Evolutionary conservation across 306 rosid species (phyloP).

Genomic region (Gastrolobium villosum): DNA sequence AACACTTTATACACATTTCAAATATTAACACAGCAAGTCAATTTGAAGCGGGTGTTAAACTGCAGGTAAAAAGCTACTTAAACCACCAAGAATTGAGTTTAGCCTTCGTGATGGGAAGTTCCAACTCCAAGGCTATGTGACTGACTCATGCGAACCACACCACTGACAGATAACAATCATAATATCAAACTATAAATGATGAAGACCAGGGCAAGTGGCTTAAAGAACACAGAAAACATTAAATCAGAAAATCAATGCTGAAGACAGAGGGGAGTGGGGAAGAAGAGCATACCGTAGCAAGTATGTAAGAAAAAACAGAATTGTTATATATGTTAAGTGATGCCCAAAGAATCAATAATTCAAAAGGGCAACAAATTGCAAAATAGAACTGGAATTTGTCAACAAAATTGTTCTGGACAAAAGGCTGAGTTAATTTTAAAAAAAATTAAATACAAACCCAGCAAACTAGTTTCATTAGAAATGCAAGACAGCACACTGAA

Average conservation of each 20-base stretch:
- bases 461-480: not conserved
- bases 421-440: not conserved
- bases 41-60: not conserved
- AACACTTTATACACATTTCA: not conserved
- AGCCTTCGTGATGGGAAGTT: conserved; percentile 12
- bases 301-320: not conserved
- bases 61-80: not conserved
- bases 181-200: not conserved
- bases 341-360: not conserved
- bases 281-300: not conserved
- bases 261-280: not conserved
- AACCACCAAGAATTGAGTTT: not conserved
- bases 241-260: not conserved
- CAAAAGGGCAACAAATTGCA: not conserved
- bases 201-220: not conserved
- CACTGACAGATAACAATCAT: not conserved
- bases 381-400: not conserved
- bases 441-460: conserved; percentile 15
- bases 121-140: conserved; percentile 34
- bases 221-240: not conserved
- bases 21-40: conserved; percentile 23
- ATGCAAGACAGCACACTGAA: conserved; percentile 9
- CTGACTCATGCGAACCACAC: conserved; percentile 12
- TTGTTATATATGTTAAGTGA: conserved; percentile 8
- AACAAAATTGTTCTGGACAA: not conserved